phyloP scores from a whole-genome alignment of 1,139 yeast genomes.

The Yarrowia galli region DNA sequence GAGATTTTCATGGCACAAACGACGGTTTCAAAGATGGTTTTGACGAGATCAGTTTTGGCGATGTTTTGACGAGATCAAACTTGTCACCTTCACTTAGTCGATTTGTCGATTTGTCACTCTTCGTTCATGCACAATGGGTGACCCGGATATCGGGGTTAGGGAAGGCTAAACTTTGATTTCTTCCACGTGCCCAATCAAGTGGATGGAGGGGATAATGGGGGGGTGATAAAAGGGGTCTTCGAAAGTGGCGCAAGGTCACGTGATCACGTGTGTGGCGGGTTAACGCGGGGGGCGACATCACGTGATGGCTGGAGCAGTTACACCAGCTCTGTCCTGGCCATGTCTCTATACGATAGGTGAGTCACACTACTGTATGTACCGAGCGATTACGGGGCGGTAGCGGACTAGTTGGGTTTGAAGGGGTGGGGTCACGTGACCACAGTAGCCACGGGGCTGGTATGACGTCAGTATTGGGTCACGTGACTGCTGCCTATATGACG shows the following conservation, averaged over 20 bases:
- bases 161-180: neutral
- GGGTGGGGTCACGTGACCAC: too few relatives aligned
- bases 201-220: neutral
- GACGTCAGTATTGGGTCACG: too few relatives aligned
- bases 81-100: neutral
- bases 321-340: too few relatives aligned
- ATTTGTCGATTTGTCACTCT: too few relatives aligned
- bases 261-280: slow-evolving; percentile 3
- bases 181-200: slow-evolving; percentile 14
- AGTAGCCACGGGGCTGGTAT: too few relatives aligned
- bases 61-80: neutral
- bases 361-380: neutral
- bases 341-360: too few relatives aligned
- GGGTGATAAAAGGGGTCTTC: neutral
- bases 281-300: too few relatives aligned
- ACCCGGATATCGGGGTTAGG: slow-evolving; percentile 1
- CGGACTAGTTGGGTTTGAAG: too few relatives aligned
- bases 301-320: too few relatives aligned
- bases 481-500: too few relatives aligned
- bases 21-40: too few relatives aligned
- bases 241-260: neutral
- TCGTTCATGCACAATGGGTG: slow-evolving; percentile 8
- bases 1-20: slow-evolving; percentile 54
- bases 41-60: neutral
- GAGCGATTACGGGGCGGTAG: too few relatives aligned